Evolutionary conservation across 148 eudicot genomes (phyloP), one percentile per base, ranked within the genome.

Genomic region (Polygonum aviculare): DNA sequence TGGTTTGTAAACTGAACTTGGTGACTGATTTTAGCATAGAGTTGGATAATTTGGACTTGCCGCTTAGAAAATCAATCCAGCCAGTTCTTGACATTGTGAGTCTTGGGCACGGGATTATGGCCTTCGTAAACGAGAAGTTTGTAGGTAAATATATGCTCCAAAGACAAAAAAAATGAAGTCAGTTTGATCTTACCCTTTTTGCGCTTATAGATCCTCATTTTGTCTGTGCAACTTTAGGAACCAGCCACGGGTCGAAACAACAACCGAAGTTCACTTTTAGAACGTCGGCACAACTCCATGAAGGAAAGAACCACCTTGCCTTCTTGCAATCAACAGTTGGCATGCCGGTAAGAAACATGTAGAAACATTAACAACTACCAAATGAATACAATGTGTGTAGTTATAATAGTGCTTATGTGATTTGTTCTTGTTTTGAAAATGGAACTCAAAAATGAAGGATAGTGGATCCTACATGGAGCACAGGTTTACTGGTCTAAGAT

Each of bases 401-500:
- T 48, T 50, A 7, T 72, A 21, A 7, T 76, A 15, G 12, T 65
- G 14, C 41, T 65, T 0, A 35, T 35, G 35, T 67, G 72, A 18
- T 67, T 14, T 38, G 6, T 14, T 67, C 3, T 67, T 67, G 19
- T 7, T 57, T 9, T 21, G 4, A 57, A 57, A 19, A 21, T 50
- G 3, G 50, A 12, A 31, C 33, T 26, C 3, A 62, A 12, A 65
- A 33, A 76, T 87, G 78, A 57, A 89, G 97, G 90, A 92, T 72
- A 87, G 96, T 55, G 98, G 98, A 81, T 89, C 91, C 78, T 85
- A 88, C 77, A 87, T 89, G 96, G 97, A 94, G 83, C 85, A 86
- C 70, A 87, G 97, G 73, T 87, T 80, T 79, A 82, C 96, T 10
- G 98, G 98, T 26, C 77, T 86, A 4, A 81, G 85, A 69, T 79